A percentile compares a stretch with the other conserved stretches of the same genome.
phyloP scores from a whole-genome alignment of 140 eudicot genomes.

The Oenanthe javanica region DNA sequence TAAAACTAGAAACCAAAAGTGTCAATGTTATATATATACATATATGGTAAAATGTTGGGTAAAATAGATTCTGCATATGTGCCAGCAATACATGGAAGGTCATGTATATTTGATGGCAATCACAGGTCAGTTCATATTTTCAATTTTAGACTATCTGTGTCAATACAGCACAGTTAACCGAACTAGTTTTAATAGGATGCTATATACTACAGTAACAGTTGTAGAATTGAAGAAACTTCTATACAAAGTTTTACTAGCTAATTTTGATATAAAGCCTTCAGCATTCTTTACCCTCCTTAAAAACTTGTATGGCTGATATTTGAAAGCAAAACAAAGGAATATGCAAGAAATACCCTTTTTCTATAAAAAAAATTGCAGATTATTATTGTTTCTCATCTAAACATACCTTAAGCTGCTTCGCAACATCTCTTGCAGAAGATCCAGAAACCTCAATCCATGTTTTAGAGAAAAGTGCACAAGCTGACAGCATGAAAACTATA shows the following conservation, averaged over 20 bases:
- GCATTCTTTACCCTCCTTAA: neutral
- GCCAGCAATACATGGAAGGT: neutral
- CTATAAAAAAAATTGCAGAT: neutral
- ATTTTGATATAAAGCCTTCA: too few relatives aligned
- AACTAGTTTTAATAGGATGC: neutral
- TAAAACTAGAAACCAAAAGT: neutral
- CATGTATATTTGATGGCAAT: too few relatives aligned
- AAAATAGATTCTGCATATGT: neutral
- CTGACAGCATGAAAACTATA: constrained; percentile 79
- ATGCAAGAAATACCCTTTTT: neutral
- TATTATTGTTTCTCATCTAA: neutral
- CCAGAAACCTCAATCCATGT: constrained; percentile 98
- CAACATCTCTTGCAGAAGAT: constrained; percentile 90
- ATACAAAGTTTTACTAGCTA: too few relatives aligned
- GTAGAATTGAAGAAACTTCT: too few relatives aligned
- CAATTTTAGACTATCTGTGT: neutral
- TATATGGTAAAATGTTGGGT: too few relatives aligned
- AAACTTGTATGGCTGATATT: neutral
- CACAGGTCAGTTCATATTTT: neutral
- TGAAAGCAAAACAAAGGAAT: neutral
- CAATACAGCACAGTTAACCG: too few relatives aligned
- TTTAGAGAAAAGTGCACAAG: constrained; percentile 86
- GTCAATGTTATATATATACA: too few relatives aligned
- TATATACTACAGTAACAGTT: too few relatives aligned
- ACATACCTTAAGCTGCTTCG: constrained; percentile 85